A percentile compares a stretch with the other conserved stretches of the same genome.
Conservation (phyloP, 1,284 basidiomycete genomes). For the Bjerkandera adusta region DNA sequence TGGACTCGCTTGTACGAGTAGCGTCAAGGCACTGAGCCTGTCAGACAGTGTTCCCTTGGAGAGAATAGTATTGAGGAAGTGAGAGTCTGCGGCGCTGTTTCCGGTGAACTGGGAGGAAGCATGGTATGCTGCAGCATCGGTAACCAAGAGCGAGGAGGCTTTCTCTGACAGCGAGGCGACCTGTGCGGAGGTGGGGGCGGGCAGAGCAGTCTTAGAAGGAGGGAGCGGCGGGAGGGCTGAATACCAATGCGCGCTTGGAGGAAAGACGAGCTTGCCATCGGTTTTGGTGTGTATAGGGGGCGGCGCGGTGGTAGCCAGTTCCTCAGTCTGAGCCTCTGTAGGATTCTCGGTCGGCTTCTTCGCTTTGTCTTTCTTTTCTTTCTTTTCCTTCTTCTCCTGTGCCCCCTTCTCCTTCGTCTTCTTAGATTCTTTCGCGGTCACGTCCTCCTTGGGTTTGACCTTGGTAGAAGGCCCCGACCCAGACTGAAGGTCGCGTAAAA, state of each 20-base stretch:
- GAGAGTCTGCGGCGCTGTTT: conserved; percentile 61
- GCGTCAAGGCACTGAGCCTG: conserved; percentile 87
- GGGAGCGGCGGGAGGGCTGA: conserved; percentile 34
- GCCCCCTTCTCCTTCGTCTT: conserved; percentile 4
- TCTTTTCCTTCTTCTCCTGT: conserved; percentile 4
- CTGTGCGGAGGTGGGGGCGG: conserved; percentile 40
- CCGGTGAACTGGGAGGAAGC: conserved; percentile 37
- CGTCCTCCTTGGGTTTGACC: conserved; percentile 4
- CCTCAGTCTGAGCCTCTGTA: not conserved
- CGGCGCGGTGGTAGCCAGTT: not conserved
- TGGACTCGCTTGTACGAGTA: conserved; percentile 90
- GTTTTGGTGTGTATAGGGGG: conserved; percentile 2
- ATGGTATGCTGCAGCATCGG: conserved; percentile 49
- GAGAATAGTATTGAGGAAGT: conserved; percentile 84
- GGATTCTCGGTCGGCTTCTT: conserved; percentile 1
- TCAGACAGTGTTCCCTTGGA: conserved; percentile 91
- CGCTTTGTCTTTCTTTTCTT: conserved; percentile 6
- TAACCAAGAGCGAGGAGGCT: conserved; percentile 49
- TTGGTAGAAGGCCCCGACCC: conserved; percentile 19
- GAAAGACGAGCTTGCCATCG: conserved; percentile 32
- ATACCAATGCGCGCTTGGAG: conserved; percentile 64
- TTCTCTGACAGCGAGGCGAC: conserved; percentile 45
- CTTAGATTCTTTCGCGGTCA: conserved; percentile 1
- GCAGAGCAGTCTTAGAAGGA: conserved; percentile 22
- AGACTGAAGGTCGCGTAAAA: conserved; percentile 57